A percentile compares a stretch with the other conserved stretches of the same genome.
phyloP scores from a whole-genome alignment of 2,329 filamentous ascomycete species.

The Aspergillus jensenii region DNA sequence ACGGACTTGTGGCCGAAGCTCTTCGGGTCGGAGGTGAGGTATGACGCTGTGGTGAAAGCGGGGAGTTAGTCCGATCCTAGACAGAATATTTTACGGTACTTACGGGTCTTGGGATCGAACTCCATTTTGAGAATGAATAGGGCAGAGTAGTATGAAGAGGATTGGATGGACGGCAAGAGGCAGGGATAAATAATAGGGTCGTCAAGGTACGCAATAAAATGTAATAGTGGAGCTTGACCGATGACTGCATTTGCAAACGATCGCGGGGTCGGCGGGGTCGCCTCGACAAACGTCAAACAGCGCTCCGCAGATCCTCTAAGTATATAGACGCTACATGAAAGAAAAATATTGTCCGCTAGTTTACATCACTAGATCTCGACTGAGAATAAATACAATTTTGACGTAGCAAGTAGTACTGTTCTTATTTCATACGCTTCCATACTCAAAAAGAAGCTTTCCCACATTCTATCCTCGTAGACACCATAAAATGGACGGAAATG shows the following conservation, averaged over 20 bases:
- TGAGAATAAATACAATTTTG: not conserved
- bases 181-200: not conserved
- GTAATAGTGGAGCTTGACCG: constrained; percentile 3
- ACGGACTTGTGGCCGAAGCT: constrained; percentile 89
- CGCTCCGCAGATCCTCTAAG: not conserved
- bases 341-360: not conserved
- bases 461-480: constrained; percentile 2
- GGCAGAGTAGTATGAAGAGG: not conserved
- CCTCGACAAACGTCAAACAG: not conserved
- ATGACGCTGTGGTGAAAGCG: constrained; percentile 59
- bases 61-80: constrained; percentile 13
- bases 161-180: not conserved
- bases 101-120: constrained; percentile 71
- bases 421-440: not conserved
- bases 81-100: constrained; percentile 27
- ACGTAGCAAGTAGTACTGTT: not conserved
- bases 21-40: constrained; percentile 73
- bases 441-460: not conserved
- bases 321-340: not conserved
- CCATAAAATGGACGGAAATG: constrained; percentile 1
- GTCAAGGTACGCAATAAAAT: not conserved
- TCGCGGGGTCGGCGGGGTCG: constrained; percentile 6
- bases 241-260: constrained; percentile 3
- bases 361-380: not conserved
- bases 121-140: constrained; percentile 57